Evolutionary conservation across 768 basidiomycete species (phyloP).

Genomic region (Cystobasidium tubakii): DNA sequence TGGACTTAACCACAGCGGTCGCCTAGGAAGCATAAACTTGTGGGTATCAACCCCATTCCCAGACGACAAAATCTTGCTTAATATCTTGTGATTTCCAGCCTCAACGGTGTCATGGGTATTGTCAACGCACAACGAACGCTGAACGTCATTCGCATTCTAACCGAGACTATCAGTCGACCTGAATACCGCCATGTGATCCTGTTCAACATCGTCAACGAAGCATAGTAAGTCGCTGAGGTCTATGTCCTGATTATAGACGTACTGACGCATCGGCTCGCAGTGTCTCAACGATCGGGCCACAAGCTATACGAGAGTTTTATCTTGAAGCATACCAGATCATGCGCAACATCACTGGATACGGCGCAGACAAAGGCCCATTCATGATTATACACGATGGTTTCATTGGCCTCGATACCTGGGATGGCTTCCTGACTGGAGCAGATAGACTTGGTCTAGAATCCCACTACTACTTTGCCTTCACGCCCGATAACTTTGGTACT

Average conservation of each 20-base stretch:
- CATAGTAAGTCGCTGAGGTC: conserved; percentile 49
- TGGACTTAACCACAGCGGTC: conserved; percentile 87
- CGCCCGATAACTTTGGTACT: conserved; percentile 1
- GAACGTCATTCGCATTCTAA: conserved; percentile 77
- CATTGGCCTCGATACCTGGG: conserved; percentile 61
- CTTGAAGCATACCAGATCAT: conserved; percentile 75
- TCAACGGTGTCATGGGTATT: conserved; percentile 69
- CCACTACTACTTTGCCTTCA: conserved; percentile 53
- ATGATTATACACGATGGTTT: conserved; percentile 87
- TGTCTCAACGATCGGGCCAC: conserved; percentile 15
- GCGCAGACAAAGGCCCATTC: conserved; percentile 67
- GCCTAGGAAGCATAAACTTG: conserved; percentile 68
- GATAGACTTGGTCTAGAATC: conserved; percentile 77
- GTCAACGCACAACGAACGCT: conserved; percentile 87
- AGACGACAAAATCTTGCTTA: conserved; percentile 57
- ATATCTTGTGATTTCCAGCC: neutral
- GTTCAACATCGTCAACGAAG: conserved; percentile 82
- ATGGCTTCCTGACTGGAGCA: conserved; percentile 65
- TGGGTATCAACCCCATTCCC: too few species aligned
- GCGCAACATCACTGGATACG: conserved; percentile 67
- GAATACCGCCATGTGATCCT: conserved; percentile 76
- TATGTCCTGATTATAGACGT: conserved; percentile 46
- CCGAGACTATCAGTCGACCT: conserved; percentile 86
- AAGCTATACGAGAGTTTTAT: conserved; percentile 55
- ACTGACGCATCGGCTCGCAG: neutral